Base-by-base conservation (phyloP, 306 rosid species). In the Quercus rubra region DNA sequence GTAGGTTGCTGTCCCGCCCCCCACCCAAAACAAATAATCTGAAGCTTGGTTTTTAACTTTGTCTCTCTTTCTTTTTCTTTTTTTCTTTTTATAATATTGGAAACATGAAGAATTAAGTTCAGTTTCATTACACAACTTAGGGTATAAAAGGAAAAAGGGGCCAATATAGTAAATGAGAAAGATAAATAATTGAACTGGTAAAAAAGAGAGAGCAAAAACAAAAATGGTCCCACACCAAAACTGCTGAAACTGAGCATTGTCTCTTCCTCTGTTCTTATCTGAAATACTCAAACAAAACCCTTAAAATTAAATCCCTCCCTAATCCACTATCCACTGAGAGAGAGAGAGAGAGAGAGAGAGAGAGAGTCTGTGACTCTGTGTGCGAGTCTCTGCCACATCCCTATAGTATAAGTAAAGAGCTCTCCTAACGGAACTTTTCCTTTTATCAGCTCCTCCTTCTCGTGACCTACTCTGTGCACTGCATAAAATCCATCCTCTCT, bases 241-340 rank as follows among this genome's bases (percentile, higher is more conserved):
- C 84, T 81, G 83, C 91, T 78, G 90, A 87, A 82, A 80, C 88
- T 17, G 76, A 81, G 85, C 64, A 75, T 83, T 89, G 98, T 94
- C 98, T 87, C 90, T 84, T 88, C 89, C 79, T 70, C 61, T 74
- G 94, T 85, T 82, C 83, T 83, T 91, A 85, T 86, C 85, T 86
- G 77, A 71, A 43, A 23, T 59, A 35, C 69, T 74, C 78, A 23
- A 20, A 17, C 70, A 5, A 35, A 55, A 10, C 66, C 55, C 66
- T 57, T 55, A 75, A 49, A 56, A 49, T 38, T 38, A 38, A 38
- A 38, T 38, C 11, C 11, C 46, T 6, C 43, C 10, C 30, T 23
- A 51, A 70, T 28, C 13, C 30, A 25, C 54, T 7, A 27, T 75
- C 20, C 41, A 1, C 11, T 7, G 46, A 0, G 0, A 0, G 55